Evolutionary conservation across 2,329 filamentous ascomycete species (phyloP).

Genomic region (Cercospora sp.): DNA sequence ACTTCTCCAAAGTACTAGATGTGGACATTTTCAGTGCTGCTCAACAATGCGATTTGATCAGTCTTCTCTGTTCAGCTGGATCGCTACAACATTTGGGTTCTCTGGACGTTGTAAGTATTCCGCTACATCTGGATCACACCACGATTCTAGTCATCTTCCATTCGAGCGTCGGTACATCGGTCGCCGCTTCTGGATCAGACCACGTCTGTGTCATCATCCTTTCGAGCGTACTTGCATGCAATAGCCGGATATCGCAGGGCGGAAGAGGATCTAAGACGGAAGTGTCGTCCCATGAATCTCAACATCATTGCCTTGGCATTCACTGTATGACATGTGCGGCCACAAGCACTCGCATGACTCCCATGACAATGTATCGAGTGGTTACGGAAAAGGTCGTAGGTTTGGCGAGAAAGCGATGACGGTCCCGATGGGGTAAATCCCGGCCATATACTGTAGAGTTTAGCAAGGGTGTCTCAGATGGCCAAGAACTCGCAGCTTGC

Average conservation of each 20-base stretch:
- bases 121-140: neutral
- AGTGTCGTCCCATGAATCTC: neutral
- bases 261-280: neutral
- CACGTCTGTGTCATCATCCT: neutral
- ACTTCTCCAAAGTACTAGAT: neutral
- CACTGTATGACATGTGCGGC: neutral
- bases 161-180: neutral
- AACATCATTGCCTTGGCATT: neutral
- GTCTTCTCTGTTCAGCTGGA: neutral
- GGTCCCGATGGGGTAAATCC: neutral
- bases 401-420: neutral
- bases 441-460: neutral
- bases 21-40: neutral
- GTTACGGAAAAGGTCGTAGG: neutral
- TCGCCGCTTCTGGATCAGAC: neutral
- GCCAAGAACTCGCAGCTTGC: neutral
- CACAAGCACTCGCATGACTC: neutral
- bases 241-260: neutral
- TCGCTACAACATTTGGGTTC: too few species aligned
- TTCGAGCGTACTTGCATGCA: neutral
- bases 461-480: neutral
- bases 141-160: neutral
- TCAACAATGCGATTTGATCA: neutral
- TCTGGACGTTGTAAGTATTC: neutral
- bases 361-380: neutral